Base-by-base conservation (phyloP, 1,284 basidiomycete species). In the Cryptococcus floricola region DNA sequence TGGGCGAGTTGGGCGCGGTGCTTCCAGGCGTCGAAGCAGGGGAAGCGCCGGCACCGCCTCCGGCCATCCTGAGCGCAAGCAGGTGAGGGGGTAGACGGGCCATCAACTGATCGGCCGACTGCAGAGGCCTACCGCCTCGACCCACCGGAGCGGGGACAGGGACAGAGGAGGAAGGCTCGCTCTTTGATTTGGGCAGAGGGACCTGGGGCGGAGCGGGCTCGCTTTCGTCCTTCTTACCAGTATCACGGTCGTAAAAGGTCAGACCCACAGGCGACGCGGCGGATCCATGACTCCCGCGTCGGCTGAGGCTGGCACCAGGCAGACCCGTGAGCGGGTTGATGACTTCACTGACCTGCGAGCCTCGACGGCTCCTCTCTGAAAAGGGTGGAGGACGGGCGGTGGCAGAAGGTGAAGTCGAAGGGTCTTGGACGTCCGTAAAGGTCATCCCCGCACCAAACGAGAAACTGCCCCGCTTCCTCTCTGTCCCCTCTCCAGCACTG, bases 251-350 rank as follows among this genome's bases (percentile, higher is more conserved):
- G 31, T 34, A 34, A 3, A 34, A 34, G 31, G 31, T 34, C 31
- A 34, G 6, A 34, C 31, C 31, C 6, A 34, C 31, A 10, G 31
- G 31, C 6, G 31, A 34, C 1, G 31, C 31, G 31, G 31, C 7
- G 7, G 31, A 34, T 34, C 31, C 31, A 34, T 34, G 31, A 10
- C 31, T 34, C 31, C 31, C 31, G 10, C 31, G 31, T 7, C 31
- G 6, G 10, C 31, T 34, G 31, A 34, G 31, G 31, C 31, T 34
- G 31, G 65, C 65, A 1, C 69, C 70, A 6, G 71, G 71, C 37
- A 67, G 49, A 10, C 73, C 71, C 1, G 72, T 74, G 19, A 75
- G 59, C 2, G 74, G 74, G 52, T 76, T 76, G 56, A 76, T 68
- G 18, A 75, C 61, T 54, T 73, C 71, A 23, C 63, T 63, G n/a